These are phyloP conservation scores for Coniochaeta sp. DNA, from an alignment of 2,329 filamentous ascomycete species.

Conservation along the genomic window DNA sequence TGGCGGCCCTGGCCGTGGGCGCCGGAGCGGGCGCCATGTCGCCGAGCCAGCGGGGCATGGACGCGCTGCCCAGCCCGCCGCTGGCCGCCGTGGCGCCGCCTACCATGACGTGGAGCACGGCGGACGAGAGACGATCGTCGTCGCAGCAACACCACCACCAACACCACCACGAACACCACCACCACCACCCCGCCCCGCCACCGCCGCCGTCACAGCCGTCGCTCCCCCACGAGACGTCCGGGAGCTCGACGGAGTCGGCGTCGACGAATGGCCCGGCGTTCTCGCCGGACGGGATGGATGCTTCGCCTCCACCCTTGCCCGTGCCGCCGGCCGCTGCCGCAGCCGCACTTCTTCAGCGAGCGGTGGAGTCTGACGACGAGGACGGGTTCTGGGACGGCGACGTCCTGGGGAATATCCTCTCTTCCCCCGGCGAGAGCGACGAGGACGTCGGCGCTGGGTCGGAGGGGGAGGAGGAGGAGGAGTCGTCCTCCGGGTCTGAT, in stretches of 20 bases:
- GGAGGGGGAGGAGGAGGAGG: too few species aligned
- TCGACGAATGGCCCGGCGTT: conserved; percentile 20
- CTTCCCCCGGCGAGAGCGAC: conserved; percentile 27
- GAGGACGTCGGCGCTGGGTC: conserved; percentile 21
- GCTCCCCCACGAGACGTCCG: background rate
- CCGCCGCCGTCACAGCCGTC: background rate
- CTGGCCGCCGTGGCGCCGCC: background rate
- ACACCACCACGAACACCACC: too few species aligned
- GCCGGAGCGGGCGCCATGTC: background rate
- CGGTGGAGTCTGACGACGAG: conserved; percentile 20
- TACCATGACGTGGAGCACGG: background rate
- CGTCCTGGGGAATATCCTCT: conserved; percentile 23
- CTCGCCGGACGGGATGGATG: conserved; percentile 23
- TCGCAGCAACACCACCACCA: too few species aligned
- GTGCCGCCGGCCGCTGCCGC: conserved; percentile 6
- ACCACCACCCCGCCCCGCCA: too few species aligned
- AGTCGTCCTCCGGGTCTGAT: too few species aligned
- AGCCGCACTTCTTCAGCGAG: background rate
- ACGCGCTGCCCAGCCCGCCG: background rate
- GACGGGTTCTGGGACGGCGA: conserved; percentile 52
- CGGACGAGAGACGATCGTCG: background rate
- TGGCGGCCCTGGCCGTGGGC: conserved; percentile 12
- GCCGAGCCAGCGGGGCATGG: background rate
- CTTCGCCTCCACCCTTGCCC: conserved; percentile 37
- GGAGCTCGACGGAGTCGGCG: conserved; percentile 16